Conservation (phyloP, 2,329 filamentous ascomycete genomes). For the Ascochyta clinopodiicola region DNA sequence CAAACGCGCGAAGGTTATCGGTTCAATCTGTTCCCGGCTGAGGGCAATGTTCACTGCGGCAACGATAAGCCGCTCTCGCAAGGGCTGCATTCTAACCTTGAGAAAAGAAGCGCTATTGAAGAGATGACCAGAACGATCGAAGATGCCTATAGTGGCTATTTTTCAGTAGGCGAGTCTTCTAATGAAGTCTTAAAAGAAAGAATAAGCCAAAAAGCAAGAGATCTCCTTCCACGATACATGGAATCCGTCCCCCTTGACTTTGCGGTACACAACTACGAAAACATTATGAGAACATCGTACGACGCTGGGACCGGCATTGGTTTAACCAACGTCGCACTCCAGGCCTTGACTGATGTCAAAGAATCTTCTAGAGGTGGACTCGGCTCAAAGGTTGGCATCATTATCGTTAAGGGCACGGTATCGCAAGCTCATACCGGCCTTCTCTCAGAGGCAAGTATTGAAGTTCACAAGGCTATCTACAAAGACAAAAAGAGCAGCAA, state of each 20-base stretch:
- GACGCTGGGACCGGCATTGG: conserved; percentile 9
- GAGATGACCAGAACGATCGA: too few relatives aligned
- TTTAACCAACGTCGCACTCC: conserved; percentile 1
- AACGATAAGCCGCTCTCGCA: background rate
- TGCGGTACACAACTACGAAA: conserved; percentile 16
- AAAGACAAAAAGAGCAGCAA: background rate
- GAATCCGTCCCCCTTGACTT: conserved; percentile 17
- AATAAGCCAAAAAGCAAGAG: conserved; percentile 17
- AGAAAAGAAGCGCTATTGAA: conserved; percentile 13
- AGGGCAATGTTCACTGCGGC: background rate
- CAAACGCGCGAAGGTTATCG: background rate
- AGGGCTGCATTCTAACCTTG: background rate
- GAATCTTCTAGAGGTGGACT: background rate
- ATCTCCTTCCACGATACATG: conserved; percentile 11
- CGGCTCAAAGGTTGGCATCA: background rate
- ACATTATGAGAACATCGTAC: conserved; percentile 11
- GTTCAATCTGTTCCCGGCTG: background rate
- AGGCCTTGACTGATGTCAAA: conserved; percentile 9
- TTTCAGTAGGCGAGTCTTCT: too few relatives aligned
- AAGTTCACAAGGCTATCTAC: background rate
- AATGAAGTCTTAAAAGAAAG: too few relatives aligned
- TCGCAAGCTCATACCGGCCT: background rate
- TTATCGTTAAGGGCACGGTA: background rate
- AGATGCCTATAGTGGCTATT: too few relatives aligned
- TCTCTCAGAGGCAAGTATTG: background rate